Conservation (phyloP, 2,329 filamentous ascomycete species). For the Paracoccidioides lutzii region DNA sequence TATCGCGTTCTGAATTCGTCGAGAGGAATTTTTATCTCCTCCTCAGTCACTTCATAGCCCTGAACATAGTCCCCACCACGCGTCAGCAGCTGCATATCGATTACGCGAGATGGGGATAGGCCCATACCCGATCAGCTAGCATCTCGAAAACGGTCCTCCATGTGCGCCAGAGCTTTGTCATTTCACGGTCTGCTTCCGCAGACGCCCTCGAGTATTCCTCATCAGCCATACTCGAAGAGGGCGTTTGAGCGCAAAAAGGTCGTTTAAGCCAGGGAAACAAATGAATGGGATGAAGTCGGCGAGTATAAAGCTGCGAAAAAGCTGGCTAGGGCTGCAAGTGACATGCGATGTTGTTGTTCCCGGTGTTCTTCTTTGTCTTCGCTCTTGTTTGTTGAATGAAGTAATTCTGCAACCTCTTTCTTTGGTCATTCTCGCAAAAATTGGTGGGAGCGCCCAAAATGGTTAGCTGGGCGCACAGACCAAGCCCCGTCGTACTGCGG, state of each 20-base stretch:
- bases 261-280: background rate
- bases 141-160: conserved; percentile 92
- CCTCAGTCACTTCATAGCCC: conserved; percentile 87
- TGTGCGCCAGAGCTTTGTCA: conserved; percentile 74
- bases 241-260: background rate
- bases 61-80: conserved; percentile 30
- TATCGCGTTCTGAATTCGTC: conserved; percentile 67
- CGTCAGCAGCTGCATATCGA: background rate
- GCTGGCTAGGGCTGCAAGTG: too few species aligned
- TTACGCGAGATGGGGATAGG: conserved; percentile 7
- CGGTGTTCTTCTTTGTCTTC: too few species aligned
- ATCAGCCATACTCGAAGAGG: conserved; percentile 21
- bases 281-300: background rate
- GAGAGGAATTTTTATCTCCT: conserved; percentile 75
- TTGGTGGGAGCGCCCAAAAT: conserved; percentile 10
- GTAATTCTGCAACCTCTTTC: too few species aligned
- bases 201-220: conserved; percentile 25
- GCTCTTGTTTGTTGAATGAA: too few species aligned
- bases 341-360: too few species aligned
- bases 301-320: too few species aligned
- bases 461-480: conserved; percentile 15
- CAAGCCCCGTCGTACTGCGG: conserved; percentile 11
- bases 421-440: conserved; percentile 22
- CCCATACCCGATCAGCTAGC: conserved; percentile 71
- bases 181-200: conserved; percentile 29